phyloP scores from a whole-genome alignment of 345 rosid genomes.

The Aquilaria sinensis region DNA sequence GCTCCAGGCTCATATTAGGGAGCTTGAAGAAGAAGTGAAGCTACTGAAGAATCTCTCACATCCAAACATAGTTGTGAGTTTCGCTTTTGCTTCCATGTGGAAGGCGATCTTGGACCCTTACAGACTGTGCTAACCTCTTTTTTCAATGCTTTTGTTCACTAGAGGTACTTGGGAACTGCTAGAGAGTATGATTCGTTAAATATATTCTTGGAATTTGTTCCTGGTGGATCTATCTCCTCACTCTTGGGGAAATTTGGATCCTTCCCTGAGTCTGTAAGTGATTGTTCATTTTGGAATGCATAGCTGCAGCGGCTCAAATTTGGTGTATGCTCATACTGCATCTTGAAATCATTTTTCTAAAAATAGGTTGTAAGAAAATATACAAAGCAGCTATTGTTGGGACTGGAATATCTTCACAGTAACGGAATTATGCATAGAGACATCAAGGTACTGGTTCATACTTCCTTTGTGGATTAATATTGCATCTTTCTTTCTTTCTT shows the following conservation, averaged over 20 bases:
- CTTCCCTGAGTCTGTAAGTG: constrained; percentile 76
- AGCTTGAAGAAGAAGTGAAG: constrained; percentile 87
- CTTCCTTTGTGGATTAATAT: background rate
- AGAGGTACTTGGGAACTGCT: constrained; percentile 83
- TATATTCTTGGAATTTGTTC: constrained; percentile 73
- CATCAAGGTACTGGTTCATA: constrained; percentile 46
- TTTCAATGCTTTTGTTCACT: background rate
- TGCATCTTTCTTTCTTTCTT: background rate
- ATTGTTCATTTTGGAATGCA: constrained; percentile 8
- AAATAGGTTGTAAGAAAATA: constrained; percentile 67
- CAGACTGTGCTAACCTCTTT: background rate
- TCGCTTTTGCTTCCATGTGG: constrained; percentile 1
- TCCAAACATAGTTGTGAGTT: constrained; percentile 78
- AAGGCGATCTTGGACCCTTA: constrained; percentile 2
- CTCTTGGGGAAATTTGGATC: constrained; percentile 78
- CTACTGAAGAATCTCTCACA: constrained; percentile 81
- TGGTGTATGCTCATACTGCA: background rate
- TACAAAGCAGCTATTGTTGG: constrained; percentile 61
- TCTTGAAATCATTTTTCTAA: constrained; percentile 8
- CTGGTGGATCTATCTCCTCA: constrained; percentile 86
- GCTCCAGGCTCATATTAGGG: constrained; percentile 57
- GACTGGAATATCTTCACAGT: constrained; percentile 71
- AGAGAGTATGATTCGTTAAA: constrained; percentile 69
- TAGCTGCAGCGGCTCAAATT: background rate
- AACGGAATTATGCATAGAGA: constrained; percentile 90